phyloP scores from a whole-genome alignment of 2,329 filamentous ascomycete genomes.

The Sporothrix humicola region DNA sequence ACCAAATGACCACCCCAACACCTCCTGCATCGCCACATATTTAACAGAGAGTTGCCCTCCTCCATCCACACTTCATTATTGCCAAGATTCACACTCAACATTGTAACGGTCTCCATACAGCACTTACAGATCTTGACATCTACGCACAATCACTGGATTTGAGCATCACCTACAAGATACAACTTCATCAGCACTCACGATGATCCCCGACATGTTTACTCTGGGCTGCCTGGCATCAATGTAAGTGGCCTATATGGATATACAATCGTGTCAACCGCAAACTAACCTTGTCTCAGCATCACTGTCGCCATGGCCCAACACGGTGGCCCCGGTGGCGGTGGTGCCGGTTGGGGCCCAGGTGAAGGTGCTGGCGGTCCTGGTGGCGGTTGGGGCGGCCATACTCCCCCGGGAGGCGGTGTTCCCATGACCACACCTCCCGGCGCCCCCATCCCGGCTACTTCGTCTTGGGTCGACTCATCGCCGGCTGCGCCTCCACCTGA shows the following conservation, averaged over 20 bases:
- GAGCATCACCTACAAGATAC: background rate
- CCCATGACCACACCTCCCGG: slow-evolving; percentile 22
- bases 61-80: too few species aligned
- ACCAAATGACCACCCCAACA: background rate
- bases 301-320: slow-evolving; percentile 24
- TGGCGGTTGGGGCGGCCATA: background rate
- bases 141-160: too few species aligned
- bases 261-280: too few species aligned
- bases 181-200: background rate
- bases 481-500: background rate
- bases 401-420: background rate
- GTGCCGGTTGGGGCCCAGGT: background rate
- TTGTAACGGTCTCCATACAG: too few species aligned
- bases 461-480: background rate
- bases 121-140: too few species aligned
- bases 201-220: slow-evolving; percentile 6
- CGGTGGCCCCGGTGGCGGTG: background rate
- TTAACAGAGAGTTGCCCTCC: background rate
- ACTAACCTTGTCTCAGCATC: background rate
- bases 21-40: background rate
- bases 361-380: background rate
- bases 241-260: background rate
- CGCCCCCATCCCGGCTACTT: background rate
- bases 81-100: background rate
- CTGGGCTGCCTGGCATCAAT: slow-evolving; percentile 11